These are phyloP conservation scores for Aegilops bicornis DNA, from an alignment of 176 grass and related monocot genomes.

Conservation along the genomic window DNA sequence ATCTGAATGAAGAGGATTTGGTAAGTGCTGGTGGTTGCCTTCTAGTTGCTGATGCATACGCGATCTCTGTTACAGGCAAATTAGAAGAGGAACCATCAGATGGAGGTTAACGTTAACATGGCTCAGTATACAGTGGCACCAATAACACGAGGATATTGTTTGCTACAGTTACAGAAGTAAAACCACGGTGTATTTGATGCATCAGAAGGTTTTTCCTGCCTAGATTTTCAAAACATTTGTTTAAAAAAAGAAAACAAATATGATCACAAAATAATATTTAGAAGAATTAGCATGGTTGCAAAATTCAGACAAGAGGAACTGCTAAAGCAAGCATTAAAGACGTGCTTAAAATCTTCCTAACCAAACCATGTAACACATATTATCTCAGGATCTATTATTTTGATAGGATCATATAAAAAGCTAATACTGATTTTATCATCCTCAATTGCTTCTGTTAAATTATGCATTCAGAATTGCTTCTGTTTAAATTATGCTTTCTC, in stretches of 20 bases:
- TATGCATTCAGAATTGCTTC: not conserved
- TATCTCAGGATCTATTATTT: not conserved
- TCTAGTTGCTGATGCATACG: constrained; percentile 76
- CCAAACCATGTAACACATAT: not conserved
- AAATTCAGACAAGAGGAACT: not conserved
- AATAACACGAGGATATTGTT: not conserved
- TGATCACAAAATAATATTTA: not conserved
- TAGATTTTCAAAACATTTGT: not conserved
- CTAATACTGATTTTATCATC: not conserved
- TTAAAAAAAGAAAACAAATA: not conserved
- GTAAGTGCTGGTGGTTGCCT: constrained; percentile 89
- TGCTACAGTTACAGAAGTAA: not conserved
- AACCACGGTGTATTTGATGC: not conserved
- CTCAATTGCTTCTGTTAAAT: too few species aligned
- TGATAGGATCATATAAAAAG: too few species aligned
- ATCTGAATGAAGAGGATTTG: constrained; percentile 62
- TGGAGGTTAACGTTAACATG: not conserved
- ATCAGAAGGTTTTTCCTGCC: not conserved
- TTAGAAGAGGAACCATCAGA: constrained; percentile 32
- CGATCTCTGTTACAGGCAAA: constrained; percentile 61
- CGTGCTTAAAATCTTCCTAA: too few species aligned
- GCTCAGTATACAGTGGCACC: not conserved
- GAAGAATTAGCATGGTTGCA: constrained; percentile 6
- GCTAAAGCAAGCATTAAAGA: not conserved
- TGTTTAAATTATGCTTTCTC: not conserved